Evolutionary conservation across 805 yeast genomes (phyloP).

Genomic region (Sugiyamaella americana): DNA sequence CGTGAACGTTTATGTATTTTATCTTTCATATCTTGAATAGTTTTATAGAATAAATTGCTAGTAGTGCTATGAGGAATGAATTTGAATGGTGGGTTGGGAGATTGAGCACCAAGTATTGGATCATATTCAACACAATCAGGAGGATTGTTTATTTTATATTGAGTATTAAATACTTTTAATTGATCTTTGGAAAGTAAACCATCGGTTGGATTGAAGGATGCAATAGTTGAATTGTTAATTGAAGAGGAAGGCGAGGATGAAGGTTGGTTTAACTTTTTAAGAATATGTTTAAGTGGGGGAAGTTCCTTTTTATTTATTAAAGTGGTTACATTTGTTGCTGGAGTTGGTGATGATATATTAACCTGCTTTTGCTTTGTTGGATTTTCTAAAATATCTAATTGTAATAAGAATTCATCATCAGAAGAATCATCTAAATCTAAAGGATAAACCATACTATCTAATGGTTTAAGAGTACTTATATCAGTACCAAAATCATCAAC

Average conservation of each 20-base stretch:
- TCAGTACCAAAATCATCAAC: not conserved
- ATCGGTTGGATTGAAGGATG: not conserved
- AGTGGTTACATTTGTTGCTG: too few relatives aligned
- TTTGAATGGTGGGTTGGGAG: slow-evolving; percentile 1
- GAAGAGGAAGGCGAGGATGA: not conserved
- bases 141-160: slow-evolving; percentile 1
- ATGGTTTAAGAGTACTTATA: not conserved
- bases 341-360: too few relatives aligned
- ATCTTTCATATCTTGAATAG: not conserved
- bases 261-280: not conserved
- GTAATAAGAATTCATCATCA: too few relatives aligned
- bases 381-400: too few relatives aligned
- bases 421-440: too few relatives aligned
- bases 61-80: slow-evolving; percentile 10
- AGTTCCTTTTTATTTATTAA: too few relatives aligned
- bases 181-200: slow-evolving; percentile 9
- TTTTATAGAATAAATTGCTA: not conserved
- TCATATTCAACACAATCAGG: slow-evolving; percentile 9
- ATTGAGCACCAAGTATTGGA: slow-evolving; percentile 8
- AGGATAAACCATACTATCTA: too few relatives aligned
- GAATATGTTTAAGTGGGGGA: not conserved
- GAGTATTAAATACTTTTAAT: slow-evolving; percentile 2
- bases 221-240: not conserved
- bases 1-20: too few relatives aligned
- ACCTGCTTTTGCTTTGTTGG: too few relatives aligned